Percentiles rank a stretch among this genome's conserved stretches.
Evolutionary conservation across 2,329 filamentous ascomycete genomes (phyloP).

Genomic region (Claviceps sp.): DNA sequence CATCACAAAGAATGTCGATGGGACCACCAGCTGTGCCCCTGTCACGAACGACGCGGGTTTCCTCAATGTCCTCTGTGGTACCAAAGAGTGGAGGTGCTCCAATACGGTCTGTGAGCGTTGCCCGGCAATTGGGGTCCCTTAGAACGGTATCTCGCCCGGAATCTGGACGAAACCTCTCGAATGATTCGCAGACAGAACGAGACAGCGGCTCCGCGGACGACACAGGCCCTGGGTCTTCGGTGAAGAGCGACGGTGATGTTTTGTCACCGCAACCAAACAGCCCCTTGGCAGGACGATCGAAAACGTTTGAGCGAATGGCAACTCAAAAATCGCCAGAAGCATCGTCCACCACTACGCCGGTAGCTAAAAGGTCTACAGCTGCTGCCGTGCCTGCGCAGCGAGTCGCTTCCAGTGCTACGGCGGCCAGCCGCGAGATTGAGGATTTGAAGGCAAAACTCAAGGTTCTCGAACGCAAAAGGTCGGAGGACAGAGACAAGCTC

Average conservation of each 20-base stretch:
- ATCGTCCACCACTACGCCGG: conserved; percentile 17
- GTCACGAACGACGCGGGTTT: conserved; percentile 28
- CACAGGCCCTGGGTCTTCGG: conserved; percentile 26
- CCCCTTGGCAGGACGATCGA: conserved; percentile 36
- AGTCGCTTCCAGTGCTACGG: conserved; percentile 35
- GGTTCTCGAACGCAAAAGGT: conserved; percentile 73
- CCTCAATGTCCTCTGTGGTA: conserved; percentile 28
- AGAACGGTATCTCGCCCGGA: conserved; percentile 24
- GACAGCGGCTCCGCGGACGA: conserved; percentile 25
- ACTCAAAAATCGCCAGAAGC: conserved; percentile 18
- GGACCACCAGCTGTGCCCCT: conserved; percentile 45
- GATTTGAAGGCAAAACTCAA: conserved; percentile 79
- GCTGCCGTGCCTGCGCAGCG: conserved; percentile 16
- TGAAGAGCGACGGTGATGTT: conserved; percentile 38
- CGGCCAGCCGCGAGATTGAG: conserved; percentile 57
- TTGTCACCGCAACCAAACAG: conserved; percentile 36
- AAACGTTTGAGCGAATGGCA: conserved; percentile 38
- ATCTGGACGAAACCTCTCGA: conserved; percentile 30
- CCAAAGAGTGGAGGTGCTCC: conserved; percentile 19
- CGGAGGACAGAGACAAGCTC: conserved; percentile 74
- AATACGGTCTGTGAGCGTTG: conserved; percentile 26
- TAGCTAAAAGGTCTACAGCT: conserved; percentile 16
- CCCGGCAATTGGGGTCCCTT: conserved; percentile 25
- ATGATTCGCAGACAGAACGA: conserved; percentile 30
- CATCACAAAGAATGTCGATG: conserved; percentile 49